Evolutionary conservation across 805 yeast genomes (phyloP), one percentile per base, ranked within the genome.

Genomic region (Sugiyamaella chiloensis): DNA sequence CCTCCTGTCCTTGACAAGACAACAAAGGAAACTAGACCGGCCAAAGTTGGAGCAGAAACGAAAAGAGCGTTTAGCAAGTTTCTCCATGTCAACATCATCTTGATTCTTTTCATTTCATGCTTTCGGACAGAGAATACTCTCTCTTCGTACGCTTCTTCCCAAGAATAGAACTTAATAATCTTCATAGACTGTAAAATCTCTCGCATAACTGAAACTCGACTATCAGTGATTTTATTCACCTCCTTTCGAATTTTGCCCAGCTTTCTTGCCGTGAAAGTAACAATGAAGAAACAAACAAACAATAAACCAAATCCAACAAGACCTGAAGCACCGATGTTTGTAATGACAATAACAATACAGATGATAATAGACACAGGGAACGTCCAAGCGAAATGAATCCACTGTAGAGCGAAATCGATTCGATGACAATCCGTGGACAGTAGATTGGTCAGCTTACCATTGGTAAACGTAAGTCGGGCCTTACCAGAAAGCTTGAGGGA

Each of bases 121-220:
- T 61, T 58, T 62, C 97, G 77, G 23, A 78, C 71, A 9, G 70
- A 73, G 12, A 78, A 60, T 29, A 90, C 75, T 44, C 74, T 69
- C 7, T 73, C 63, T 46, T 73, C 73, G 62, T 87, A 90, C 0
- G 96, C 89, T 26, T 72, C 73, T 66, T 90, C 97, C 96, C 96
- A 90, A 1, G 95, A 86, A 63, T 89, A 90, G 63, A 77, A 85
- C 68, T 90, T 90, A 64, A 90, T 86, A 62, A 84, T 76, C 60
- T 85, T 87, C 74, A 90, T 78, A 54, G 85, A 80, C 60, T 77
- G 80, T 54, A 90, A 71, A 24, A 88, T 78, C 64, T 90, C 98
- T 55, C 86, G 83, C 63, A 88, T 81, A 17, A 79, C 72, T 40
- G 80, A 74, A 19, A 90, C 87, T 60, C 98, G 80, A 17, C 70